Conservation (phyloP, 192 early-diverging fungal genomes). For the Coemansia sp. region DNA sequence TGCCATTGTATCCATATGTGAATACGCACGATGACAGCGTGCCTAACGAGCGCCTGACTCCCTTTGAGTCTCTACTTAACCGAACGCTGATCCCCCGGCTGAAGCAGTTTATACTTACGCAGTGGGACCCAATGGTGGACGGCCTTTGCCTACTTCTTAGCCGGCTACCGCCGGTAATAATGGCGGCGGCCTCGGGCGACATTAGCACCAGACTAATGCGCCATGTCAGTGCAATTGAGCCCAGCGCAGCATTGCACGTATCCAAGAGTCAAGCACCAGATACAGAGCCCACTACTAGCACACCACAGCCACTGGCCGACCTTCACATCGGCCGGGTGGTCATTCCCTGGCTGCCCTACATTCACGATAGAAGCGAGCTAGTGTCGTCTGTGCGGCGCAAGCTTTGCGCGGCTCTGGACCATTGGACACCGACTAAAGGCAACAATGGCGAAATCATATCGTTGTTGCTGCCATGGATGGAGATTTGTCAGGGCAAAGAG, state of each 20-base stretch:
- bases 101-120: slow-evolving; percentile 25
- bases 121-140: slow-evolving; percentile 40
- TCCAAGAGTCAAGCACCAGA: not conserved
- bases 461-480: slow-evolving; percentile 29
- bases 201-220: slow-evolving; percentile 21
- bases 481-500: slow-evolving; percentile 28
- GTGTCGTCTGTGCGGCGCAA: slow-evolving; percentile 31
- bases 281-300: not conserved
- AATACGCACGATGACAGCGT: not conserved
- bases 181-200: slow-evolving; percentile 6
- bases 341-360: slow-evolving; percentile 45
- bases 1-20: slow-evolving; percentile 13
- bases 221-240: slow-evolving; percentile 14
- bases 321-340: slow-evolving; percentile 27
- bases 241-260: slow-evolving; percentile 12
- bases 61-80: slow-evolving; percentile 36
- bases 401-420: slow-evolving; percentile 34
- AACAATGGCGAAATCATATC: slow-evolving; percentile 20
- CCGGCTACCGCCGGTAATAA: slow-evolving; percentile 9
- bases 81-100: slow-evolving; percentile 24
- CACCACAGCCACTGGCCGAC: not conserved
- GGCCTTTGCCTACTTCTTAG: slow-evolving; percentile 7
- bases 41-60: slow-evolving; percentile 12
- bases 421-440: slow-evolving; percentile 25
- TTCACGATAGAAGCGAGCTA: slow-evolving; percentile 22